Conservation (phyloP, 2,329 filamentous ascomycete genomes). For the Aspergillus cejpii region DNA sequence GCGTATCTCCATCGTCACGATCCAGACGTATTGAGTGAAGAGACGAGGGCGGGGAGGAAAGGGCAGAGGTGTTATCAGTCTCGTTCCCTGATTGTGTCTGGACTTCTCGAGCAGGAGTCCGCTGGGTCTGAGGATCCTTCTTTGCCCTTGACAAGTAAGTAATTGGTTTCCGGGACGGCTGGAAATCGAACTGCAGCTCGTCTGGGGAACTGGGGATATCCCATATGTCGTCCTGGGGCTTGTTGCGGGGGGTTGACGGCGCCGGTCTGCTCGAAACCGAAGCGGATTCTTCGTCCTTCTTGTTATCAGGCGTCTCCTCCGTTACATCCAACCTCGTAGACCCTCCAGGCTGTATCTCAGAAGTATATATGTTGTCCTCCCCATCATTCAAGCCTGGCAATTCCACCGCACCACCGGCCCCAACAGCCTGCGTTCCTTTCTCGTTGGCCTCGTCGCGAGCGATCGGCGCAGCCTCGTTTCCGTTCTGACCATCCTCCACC, state of each 20-base stretch:
- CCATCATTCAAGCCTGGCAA: not conserved
- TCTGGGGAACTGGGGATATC: constrained; percentile 32
- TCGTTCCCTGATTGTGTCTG: constrained; percentile 8
- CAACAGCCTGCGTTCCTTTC: not conserved
- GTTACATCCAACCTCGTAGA: not conserved
- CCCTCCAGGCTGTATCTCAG: not conserved
- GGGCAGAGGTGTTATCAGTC: constrained; percentile 25
- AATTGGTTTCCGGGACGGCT: constrained; percentile 13
- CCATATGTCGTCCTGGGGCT: constrained; percentile 19
- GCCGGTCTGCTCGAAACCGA: constrained; percentile 4
- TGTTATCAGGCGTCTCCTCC: not conserved
- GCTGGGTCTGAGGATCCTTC: not conserved
- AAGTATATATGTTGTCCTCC: not conserved
- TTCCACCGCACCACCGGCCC: not conserved
- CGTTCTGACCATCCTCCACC: not conserved
- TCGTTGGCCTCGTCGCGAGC: not conserved
- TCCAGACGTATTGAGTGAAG: constrained; percentile 17
- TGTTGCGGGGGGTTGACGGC: constrained; percentile 12
- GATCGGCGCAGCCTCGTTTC: not conserved
- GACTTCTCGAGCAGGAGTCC: not conserved
- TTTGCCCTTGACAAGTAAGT: constrained; percentile 5
- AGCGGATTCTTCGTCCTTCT: not conserved
- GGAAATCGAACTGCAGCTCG: constrained; percentile 29
- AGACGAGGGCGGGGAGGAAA: constrained; percentile 34
- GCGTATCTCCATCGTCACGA: constrained; percentile 1